These are phyloP conservation scores for Tolypocladium paradoxum DNA, from an alignment of 2,329 filamentous ascomycete species.

Conservation along the genomic window DNA sequence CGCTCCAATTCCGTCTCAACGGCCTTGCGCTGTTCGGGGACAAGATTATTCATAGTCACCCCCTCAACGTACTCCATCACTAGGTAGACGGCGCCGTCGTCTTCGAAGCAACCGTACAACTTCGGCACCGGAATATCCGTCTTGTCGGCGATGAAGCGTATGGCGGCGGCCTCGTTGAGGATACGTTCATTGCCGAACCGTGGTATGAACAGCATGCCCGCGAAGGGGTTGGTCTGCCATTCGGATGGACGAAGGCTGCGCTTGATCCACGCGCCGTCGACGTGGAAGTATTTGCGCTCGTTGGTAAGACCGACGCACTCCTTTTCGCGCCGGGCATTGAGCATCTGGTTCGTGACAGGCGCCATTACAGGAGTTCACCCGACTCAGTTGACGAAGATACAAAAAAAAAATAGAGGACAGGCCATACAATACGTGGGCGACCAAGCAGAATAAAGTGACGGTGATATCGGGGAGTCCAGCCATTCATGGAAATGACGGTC, in stretches of 20 bases:
- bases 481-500: no score
- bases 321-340: constrained; percentile 4
- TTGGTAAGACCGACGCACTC: constrained; percentile 1
- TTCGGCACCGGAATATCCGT: constrained; percentile 10
- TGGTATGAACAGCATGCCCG: constrained; percentile 2
- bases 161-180: constrained; percentile 8
- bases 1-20: constrained; percentile 7
- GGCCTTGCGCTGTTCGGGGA: background rate
- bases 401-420: no score
- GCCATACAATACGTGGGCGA: no score
- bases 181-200: constrained; percentile 7
- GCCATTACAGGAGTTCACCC: no score
- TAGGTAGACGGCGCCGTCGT: constrained; percentile 3
- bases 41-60: constrained; percentile 1
- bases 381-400: no score
- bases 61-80: constrained; percentile 4
- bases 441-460: no score
- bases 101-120: constrained; percentile 6
- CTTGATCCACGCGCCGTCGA: constrained; percentile 1
- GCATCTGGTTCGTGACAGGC: constrained; percentile 4
- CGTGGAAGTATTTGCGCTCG: constrained; percentile 5
- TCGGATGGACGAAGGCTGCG: constrained; percentile 5
- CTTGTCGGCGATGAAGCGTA: constrained; percentile 7
- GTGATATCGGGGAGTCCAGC: no score
- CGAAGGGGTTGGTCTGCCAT: constrained; percentile 4